Conservation (phyloP, 2,329 filamentous ascomycete species). For the Microdochium paspali region DNA sequence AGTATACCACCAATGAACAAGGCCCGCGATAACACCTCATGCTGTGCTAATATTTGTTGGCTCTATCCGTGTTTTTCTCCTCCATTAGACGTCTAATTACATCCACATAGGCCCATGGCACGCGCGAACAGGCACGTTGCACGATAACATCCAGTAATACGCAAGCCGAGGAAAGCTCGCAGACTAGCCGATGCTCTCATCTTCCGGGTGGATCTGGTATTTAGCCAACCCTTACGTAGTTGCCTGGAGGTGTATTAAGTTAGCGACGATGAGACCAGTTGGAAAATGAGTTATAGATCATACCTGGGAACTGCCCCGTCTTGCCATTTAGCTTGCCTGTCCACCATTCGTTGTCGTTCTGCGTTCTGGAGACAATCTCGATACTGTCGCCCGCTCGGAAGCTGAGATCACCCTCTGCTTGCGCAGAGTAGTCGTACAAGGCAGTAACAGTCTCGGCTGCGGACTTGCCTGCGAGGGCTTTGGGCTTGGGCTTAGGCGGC, state of each 20-base stretch:
- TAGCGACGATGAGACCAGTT: too few relatives aligned
- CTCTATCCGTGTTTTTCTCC: too few relatives aligned
- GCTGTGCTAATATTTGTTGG: neutral
- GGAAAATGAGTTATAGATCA: too few relatives aligned
- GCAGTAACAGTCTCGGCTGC: slow-evolving; percentile 75
- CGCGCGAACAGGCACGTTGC: too few relatives aligned
- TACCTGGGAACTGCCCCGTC: slow-evolving; percentile 92
- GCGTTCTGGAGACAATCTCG: slow-evolving; percentile 75
- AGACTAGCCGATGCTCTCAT: neutral
- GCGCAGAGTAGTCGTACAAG: slow-evolving; percentile 91
- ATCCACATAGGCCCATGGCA: too few relatives aligned
- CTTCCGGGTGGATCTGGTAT: slow-evolving; percentile 4
- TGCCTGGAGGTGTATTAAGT: slow-evolving; percentile 27
- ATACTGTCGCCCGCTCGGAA: slow-evolving; percentile 85
- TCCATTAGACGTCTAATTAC: too few relatives aligned
- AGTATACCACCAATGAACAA: neutral
- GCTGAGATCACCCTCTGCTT: slow-evolving; percentile 87
- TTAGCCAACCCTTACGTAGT: slow-evolving; percentile 36
- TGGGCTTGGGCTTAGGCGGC: slow-evolving; percentile 64
- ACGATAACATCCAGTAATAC: too few relatives aligned
- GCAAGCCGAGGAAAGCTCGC: too few relatives aligned
- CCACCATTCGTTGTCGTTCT: slow-evolving; percentile 98
- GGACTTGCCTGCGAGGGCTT: slow-evolving; percentile 52
- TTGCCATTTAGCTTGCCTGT: slow-evolving; percentile 69
- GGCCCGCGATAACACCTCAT: neutral